Evolutionary conservation across 768 basidiomycete species (phyloP), one percentile per base, ranked within the genome.

Genomic region (Tricholoma furcatifolium): DNA sequence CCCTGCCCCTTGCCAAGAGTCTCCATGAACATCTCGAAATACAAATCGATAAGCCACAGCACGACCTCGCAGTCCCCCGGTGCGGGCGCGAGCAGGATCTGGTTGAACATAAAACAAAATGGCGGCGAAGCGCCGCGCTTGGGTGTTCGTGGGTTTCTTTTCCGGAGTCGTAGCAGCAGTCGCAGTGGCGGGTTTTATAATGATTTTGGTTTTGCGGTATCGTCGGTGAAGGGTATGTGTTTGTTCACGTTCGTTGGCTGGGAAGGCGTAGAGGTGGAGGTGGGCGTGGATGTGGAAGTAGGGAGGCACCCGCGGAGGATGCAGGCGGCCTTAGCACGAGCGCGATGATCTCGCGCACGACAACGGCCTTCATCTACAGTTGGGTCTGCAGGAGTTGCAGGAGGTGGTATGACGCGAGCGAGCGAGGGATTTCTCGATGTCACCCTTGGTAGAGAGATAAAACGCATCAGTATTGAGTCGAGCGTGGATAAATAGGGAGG

Each of bases 71-170:
- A 74, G 60, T 97, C 94, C n/a, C 66, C 73, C 6, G n/a, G n/a
- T n/a, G n/a, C n/a, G n/a, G 80, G 77, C 10, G 77, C 72, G 27
- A 98, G 76, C 38, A 93, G 82, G 53, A 95, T 85, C 70, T 98
- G 97, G 67, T 98, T 98, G 60, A 98, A 85, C 0, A 96, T 97
- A n/a, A n/a, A n/a, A n/a, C n/a, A n/a, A n/a, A 63, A 97, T 93
- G 5, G 88, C 77, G 14, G 92, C 84, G 67, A 98, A 99, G 70
- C 98, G 98, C 45, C 87, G 80, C 1, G 87, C 88, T 67, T 98
- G 94, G 12, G 78, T 72, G 59, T 84, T 85, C 41, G 74, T 76
- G 9, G 68, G 63, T 44, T 73, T 74, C 66, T 79, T 75, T 46
- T 70, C 70, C 53, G 68, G 54, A 11, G 67, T 42, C 6, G 60